phyloP scores from a whole-genome alignment of 2,329 filamentous ascomycete species.

The Lachnum nothofagi region DNA sequence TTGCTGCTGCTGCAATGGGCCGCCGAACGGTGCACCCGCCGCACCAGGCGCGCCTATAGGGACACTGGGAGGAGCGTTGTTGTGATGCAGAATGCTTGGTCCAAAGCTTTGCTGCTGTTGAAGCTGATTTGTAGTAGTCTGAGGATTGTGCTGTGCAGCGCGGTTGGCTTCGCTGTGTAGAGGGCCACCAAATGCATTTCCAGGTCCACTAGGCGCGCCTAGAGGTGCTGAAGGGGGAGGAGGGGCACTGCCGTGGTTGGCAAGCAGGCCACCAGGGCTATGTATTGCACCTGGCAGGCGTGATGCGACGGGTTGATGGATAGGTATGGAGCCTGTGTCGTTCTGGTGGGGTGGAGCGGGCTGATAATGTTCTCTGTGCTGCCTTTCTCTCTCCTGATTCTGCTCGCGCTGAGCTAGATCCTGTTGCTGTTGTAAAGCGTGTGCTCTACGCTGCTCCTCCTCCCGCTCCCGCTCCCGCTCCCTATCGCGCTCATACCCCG shows the following conservation, averaged over 20 bases:
- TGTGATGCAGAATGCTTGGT: constrained; percentile 40
- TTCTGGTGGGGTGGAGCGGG: constrained; percentile 72
- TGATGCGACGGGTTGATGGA: constrained; percentile 90
- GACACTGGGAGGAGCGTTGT: constrained; percentile 45
- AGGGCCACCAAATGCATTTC: constrained; percentile 48
- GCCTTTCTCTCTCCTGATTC: constrained; percentile 48
- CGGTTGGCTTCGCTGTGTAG: constrained; percentile 50
- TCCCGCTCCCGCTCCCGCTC: constrained; percentile 45
- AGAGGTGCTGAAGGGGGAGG: constrained; percentile 44
- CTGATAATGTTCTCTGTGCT: constrained; percentile 60
- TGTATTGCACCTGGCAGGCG: constrained; percentile 77
- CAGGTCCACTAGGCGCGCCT: constrained; percentile 33
- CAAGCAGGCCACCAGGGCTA: constrained; percentile 82
- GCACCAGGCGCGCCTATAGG: constrained; percentile 55
- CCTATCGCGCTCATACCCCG: constrained; percentile 35
- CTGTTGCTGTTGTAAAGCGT: constrained; percentile 47
- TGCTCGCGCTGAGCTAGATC: constrained; percentile 49
- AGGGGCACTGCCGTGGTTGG: constrained; percentile 61
- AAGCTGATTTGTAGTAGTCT: constrained; percentile 38
- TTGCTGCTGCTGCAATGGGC: constrained; percentile 45
- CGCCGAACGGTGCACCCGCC: constrained; percentile 63
- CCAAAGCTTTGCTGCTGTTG: constrained; percentile 55
- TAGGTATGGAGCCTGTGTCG: constrained; percentile 79
- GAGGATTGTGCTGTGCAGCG: constrained; percentile 48
- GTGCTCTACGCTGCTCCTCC: constrained; percentile 49